Evolutionary conservation across 2,329 filamentous ascomycete species (phyloP).

Genomic region (Pseudogymnoascus sp.): DNA sequence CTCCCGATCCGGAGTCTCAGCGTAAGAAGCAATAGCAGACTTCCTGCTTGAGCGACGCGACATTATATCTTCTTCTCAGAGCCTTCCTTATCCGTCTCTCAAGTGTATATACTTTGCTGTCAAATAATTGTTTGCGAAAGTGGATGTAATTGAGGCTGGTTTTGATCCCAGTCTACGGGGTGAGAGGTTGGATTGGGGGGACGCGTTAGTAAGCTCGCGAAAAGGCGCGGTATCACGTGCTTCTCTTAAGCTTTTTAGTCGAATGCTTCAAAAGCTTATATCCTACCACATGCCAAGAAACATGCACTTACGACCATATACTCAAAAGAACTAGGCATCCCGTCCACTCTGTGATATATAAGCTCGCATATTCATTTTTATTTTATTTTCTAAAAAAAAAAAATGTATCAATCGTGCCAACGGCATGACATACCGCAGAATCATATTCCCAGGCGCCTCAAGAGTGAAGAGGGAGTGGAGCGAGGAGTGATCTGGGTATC

Average conservation of each 20-base stretch:
- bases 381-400: no score
- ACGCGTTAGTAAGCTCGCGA: background rate
- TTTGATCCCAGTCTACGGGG: background rate
- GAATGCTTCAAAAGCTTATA: no score
- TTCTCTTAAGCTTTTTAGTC: background rate
- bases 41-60: conserved; percentile 22
- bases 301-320: no score
- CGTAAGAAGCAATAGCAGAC: conserved; percentile 9
- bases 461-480: no score
- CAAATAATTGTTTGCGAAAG: background rate
- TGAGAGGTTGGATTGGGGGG: background rate
- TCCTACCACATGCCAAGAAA: no score
- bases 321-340: no score
- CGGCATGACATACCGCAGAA: no score
- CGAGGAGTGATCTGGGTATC: background rate
- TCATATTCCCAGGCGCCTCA: no score
- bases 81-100: background rate
- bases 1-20: conserved; percentile 11
- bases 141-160: background rate
- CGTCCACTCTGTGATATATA: no score
- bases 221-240: background rate
- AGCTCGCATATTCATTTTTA: no score
- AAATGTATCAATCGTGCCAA: no score
- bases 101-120: background rate
- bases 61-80: conserved; percentile 14